Evolutionary conservation across 1,139 yeast genomes (phyloP).

Genomic region (Protomyces gravidus): DNA sequence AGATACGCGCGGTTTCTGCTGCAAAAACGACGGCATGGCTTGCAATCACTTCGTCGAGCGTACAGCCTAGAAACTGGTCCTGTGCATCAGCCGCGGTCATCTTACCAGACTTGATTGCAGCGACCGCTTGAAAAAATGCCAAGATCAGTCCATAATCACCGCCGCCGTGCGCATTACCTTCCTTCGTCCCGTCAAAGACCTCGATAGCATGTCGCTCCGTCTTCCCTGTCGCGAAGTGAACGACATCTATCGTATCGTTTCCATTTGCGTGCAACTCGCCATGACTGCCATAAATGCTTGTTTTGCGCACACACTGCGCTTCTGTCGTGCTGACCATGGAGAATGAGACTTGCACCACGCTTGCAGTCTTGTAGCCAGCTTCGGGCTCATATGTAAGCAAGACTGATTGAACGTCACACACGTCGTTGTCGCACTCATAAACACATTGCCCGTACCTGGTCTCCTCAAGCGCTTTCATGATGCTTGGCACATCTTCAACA

Average conservation of each 20-base stretch:
- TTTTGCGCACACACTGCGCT: not conserved
- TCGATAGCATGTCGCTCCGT: not conserved
- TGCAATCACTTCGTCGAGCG: not conserved
- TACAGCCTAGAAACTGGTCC: not conserved
- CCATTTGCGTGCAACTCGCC: not conserved
- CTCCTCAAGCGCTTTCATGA: not conserved
- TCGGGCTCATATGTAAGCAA: not conserved
- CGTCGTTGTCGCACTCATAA: not conserved
- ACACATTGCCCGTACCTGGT: not conserved
- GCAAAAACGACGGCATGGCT: not conserved
- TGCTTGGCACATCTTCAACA: not conserved
- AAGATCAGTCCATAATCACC: not conserved
- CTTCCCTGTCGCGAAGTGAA: not conserved
- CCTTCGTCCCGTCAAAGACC: not conserved
- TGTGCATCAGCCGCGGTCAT: not conserved
- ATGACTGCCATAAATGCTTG: not conserved
- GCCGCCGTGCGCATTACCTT: not conserved
- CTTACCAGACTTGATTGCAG: not conserved
- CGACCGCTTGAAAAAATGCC: not conserved
- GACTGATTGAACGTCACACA: not conserved
- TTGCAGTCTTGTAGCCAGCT: not conserved
- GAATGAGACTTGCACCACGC: not conserved
- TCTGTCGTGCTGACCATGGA: not conserved
- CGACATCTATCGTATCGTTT: not conserved
- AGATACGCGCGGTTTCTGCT: not conserved